Evolutionary conservation across 2,329 filamentous ascomycete species (phyloP), one percentile per base, ranked within the genome.

Genomic region (Apiospora rasikravindrae): DNA sequence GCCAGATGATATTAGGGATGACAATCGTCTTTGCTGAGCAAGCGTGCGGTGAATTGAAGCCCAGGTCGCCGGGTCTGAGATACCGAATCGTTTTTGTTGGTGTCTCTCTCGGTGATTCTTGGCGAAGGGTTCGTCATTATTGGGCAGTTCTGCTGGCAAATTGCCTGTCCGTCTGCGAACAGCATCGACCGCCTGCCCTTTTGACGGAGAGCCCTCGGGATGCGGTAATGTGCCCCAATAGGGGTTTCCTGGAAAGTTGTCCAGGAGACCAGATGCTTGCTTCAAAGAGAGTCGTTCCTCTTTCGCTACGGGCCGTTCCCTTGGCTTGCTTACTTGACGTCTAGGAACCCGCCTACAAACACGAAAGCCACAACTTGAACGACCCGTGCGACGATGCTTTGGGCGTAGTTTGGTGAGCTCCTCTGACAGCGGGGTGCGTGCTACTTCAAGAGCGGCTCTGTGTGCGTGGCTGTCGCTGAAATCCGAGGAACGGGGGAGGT

Each of bases 41-140:
- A 88, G 78, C 57, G 81, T 84, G 70, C 85, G 82, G 26, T 83
- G 82, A 57, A 87, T 83, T 5, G 85, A 83, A 71, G 86, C 83
- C 73, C 85, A 83, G 19, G 84, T 81, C 13, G 80, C 78, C 22
- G 83, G 80, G 71, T 86, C 84, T 69, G 73, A 81, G 75, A 77
- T 74, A 42, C 77, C 78, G 68, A 77, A 78, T 29, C 79, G 78
- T 53, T 81, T 82, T 22, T 80, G 76, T 10, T 73, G 76, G 22
- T 69, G 73, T 73, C 16, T 49, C 2, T 13, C n/a, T n/a, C 8
- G 53, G 5, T 61, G 29, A 4, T 26, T 26, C 16, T 45, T 40
- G 2, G 10, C n/a, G 13, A 26, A 19, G 64, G 11, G 14, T 10
- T 26, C 22, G 11, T 67, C 22, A 14, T 6, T 24, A 44, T 2